Evolutionary conservation across 768 basidiomycete species (phyloP).

Genomic region (Clitopilus hobsonii): DNA sequence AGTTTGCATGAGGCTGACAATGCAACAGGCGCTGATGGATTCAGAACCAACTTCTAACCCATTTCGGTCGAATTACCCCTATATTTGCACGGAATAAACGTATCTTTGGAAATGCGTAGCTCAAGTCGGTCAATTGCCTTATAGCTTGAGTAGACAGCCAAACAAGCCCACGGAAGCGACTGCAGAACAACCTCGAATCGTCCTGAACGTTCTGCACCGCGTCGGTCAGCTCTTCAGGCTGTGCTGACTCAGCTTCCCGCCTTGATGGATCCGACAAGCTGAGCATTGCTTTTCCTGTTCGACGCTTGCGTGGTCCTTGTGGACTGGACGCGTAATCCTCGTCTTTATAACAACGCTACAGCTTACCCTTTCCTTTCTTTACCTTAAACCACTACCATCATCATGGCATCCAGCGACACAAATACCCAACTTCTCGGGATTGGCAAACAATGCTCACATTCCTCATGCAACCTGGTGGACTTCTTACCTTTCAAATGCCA

Average conservation of each 20-base stretch:
- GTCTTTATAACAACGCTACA: constrained; percentile 3
- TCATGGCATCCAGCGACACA: constrained; percentile 25
- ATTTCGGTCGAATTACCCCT: no score
- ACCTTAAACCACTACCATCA: constrained; percentile 8
- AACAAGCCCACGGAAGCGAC: no score
- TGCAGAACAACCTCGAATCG: no score
- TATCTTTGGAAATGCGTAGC: no score
- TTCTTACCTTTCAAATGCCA: constrained; percentile 86
- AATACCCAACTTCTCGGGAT: constrained; percentile 59
- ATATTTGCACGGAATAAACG: no score
- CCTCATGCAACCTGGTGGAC: constrained; percentile 68
- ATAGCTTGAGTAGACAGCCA: no score
- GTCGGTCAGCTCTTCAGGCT: no score
- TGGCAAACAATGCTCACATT: constrained; percentile 67
- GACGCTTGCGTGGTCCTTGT: constrained; percentile 9
- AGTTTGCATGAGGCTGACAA: background rate
- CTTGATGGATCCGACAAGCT: background rate
- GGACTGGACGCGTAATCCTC: constrained; percentile 17
- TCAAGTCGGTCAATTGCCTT: no score
- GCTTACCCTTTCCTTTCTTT: constrained; percentile 6
- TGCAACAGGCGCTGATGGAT: no score
- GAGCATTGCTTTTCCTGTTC: background rate
- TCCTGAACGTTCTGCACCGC: no score
- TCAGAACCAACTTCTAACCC: no score
- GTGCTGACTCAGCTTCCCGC: background rate